phyloP scores from a whole-genome alignment of 306 rosid genomes.

The Inga leiocalycina region DNA sequence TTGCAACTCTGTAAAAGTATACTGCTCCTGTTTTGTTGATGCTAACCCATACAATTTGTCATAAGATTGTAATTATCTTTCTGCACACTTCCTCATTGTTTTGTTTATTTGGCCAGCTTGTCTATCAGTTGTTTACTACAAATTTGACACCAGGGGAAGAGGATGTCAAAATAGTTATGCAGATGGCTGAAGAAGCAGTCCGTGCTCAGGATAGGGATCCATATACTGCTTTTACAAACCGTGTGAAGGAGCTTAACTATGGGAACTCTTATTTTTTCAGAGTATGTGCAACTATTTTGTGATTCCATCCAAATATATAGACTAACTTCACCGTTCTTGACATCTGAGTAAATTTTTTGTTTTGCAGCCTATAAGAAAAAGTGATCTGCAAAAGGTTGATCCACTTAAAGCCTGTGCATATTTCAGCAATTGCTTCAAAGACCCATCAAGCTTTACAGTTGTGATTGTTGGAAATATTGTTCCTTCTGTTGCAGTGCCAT shows the following conservation, averaged over 20 bases:
- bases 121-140: conserved; percentile 88
- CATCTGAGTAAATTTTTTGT: conserved; percentile 33
- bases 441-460: conserved; percentile 88
- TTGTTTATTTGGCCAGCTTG: conserved; percentile 64
- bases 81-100: conserved; percentile 19
- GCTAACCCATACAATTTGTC: not conserved
- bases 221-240: conserved; percentile 85
- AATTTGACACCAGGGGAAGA: conserved; percentile 79
- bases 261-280: conserved; percentile 95
- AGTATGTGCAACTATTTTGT: conserved; percentile 50
- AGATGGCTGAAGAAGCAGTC: conserved; percentile 97
- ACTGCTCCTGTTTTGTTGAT: not conserved
- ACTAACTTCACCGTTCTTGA: conserved; percentile 30
- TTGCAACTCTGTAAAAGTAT: not conserved
- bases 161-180: conserved; percentile 94
- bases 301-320: conserved; percentile 30
- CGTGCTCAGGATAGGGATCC: conserved; percentile 98
- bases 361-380: conserved; percentile 77
- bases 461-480: conserved; percentile 87
- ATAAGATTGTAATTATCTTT: conserved; percentile 3
- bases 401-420: conserved; percentile 92
- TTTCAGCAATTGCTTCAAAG: conserved; percentile 91
- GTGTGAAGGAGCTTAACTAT: conserved; percentile 97
- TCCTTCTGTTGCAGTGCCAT: conserved; percentile 83
- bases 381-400: conserved; percentile 83